A percentile compares a stretch with the other conserved stretches of the same genome.
These are phyloP conservation scores for Cordyceps militaris DNA, from an alignment of 2,329 filamentous ascomycete species.

Conservation along the genomic window DNA sequence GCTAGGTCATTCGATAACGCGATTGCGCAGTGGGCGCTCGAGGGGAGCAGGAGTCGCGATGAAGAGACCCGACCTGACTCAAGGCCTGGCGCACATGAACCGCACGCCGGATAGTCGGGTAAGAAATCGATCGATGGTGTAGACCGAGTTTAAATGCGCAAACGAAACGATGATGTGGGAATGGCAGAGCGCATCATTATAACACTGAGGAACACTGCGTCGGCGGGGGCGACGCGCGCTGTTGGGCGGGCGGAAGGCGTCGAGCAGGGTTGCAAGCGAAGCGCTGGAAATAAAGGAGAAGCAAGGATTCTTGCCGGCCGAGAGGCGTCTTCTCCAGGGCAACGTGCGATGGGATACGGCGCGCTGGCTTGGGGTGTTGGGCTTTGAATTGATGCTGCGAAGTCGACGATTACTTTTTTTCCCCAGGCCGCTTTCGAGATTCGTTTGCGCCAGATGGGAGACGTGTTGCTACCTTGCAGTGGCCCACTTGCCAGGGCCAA, in stretches of 20 bases:
- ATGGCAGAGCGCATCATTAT: constrained; percentile 7
- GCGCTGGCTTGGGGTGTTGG: neutral
- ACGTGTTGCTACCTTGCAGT: constrained; percentile 12
- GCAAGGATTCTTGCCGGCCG: neutral
- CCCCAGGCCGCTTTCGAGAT: constrained; percentile 9
- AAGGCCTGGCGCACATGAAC: constrained; percentile 3
- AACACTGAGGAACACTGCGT: neutral
- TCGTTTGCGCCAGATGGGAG: constrained; percentile 13
- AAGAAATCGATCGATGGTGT: neutral
- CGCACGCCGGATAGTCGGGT: neutral
- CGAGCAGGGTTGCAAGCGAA: neutral
- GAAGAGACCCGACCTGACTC: constrained; percentile 7
- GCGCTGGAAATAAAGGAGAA: neutral
- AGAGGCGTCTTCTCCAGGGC: neutral
- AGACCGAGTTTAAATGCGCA: constrained; percentile 1
- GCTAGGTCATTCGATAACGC: neutral
- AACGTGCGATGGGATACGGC: neutral
- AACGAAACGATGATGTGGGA: neutral
- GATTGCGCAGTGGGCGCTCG: constrained; percentile 14
- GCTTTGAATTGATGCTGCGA: constrained; percentile 11
- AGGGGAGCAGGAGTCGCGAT: constrained; percentile 10
- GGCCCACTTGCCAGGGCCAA: constrained; percentile 12
- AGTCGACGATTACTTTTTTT: constrained; percentile 9
- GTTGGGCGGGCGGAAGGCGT: constrained; percentile 2
- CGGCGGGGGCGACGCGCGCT: constrained; percentile 6